Evolutionary conservation across 1,284 basidiomycete species (phyloP), one percentile per base, ranked within the genome.

Genomic region (Termitomyces sp.): DNA sequence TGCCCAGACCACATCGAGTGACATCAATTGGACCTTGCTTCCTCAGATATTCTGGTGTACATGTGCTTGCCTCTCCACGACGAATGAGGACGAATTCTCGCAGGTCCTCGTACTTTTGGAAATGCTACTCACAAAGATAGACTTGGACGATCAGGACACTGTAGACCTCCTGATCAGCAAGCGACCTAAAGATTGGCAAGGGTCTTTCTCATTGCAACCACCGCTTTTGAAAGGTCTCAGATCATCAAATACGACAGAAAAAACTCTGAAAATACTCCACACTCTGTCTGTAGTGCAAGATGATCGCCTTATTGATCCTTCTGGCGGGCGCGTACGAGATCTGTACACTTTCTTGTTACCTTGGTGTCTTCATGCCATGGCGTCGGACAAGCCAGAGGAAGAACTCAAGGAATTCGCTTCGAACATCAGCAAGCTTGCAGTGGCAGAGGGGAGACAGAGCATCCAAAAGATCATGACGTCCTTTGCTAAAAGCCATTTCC

Each of bases 41-140:
- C 90, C 92, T 0, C 91, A 92, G 63, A 75, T 94, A 40, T 97
- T 92, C 69, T 97, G 94, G 94, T 87, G 85, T 61, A 78, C 86
- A 1, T 79, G 83, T 40, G 93, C 91, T 0, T 91, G 88, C 60
- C 76, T 96, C 26, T 86, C 83, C 18, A 95, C 93, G 0, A 86
- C 87, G 0, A 86, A 89, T 43, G 91, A 97, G 66, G 70, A 75
- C 5, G 95, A 97, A 67, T 97, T 91, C 62, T 67, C 73, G 7
- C 81, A 89, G 54, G 81, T 83, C 0, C 69, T 94, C 21, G 75
- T 78, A 14, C 77, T 96, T 16, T 69, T 97, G 18, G 80, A 84
- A 40, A 73, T 77, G 14, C 68, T 96, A 2, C 74, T 96, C n/a
- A 75, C 78, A 46, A 83, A 83, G 59, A 70, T 94, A 30, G 83